Evolutionary conservation across 2,329 filamentous ascomycete genomes (phyloP).

Genomic region (Mycosphaerella sp.): DNA sequence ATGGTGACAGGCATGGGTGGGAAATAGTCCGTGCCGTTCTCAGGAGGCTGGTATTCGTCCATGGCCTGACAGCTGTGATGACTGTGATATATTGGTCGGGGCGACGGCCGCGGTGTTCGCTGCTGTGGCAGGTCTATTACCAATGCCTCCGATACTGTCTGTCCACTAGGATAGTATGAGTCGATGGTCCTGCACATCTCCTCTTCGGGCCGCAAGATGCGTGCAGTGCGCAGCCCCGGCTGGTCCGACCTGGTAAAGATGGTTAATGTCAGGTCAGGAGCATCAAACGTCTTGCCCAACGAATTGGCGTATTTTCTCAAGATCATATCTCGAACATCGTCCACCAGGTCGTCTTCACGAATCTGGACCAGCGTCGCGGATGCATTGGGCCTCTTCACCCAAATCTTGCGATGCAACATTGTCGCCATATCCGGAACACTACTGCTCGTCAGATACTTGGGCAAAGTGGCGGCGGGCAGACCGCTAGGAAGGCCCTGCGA

Average conservation of each 20-base stretch:
- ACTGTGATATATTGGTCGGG: constrained; percentile 43
- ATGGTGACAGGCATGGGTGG: constrained; percentile 56
- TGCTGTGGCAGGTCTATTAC: constrained; percentile 77
- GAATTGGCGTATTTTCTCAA: constrained; percentile 91
- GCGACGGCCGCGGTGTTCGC: constrained; percentile 74
- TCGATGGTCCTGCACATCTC: constrained; percentile 71
- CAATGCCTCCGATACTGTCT: constrained; percentile 81
- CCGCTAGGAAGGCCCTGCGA: constrained; percentile 3
- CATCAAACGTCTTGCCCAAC: constrained; percentile 78
- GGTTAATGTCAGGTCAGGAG: constrained; percentile 78
- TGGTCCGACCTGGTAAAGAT: constrained; percentile 57
- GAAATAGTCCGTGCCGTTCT: constrained; percentile 75
- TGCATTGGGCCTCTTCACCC: constrained; percentile 81
- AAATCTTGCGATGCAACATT: constrained; percentile 67
- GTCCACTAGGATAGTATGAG: constrained; percentile 76
- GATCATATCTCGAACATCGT: constrained; percentile 89
- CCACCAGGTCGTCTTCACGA: constrained; percentile 81
- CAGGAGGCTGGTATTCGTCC: constrained; percentile 60
- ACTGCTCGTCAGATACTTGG: constrained; percentile 31
- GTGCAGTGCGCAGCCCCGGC: constrained; percentile 44
- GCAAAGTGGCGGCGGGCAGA: constrained; percentile 8
- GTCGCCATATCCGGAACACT: constrained; percentile 19
- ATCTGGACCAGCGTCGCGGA: constrained; percentile 84
- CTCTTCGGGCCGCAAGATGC: constrained; percentile 78
- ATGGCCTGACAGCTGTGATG: constrained; percentile 48